Base-by-base conservation (phyloP, 1,284 basidiomycete genomes). In the Leccinum griseonigrum region DNA sequence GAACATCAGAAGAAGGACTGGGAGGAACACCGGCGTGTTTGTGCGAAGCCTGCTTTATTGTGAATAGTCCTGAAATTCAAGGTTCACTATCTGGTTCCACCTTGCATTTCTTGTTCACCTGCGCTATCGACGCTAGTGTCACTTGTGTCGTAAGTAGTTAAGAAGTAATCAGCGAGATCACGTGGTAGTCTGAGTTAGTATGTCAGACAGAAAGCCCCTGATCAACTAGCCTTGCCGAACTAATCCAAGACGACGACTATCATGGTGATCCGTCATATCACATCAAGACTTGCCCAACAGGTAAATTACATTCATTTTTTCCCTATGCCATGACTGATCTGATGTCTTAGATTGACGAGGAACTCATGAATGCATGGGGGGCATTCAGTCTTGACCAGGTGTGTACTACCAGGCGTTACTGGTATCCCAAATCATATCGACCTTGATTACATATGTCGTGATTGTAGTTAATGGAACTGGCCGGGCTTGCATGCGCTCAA, bases 401-500 rank as follows among this genome's bases (percentile, higher is more conserved):
- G 9, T 22, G 56, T 54, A 9, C 48, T 50, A 50, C 22, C 28
- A 28, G 29, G 26, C 43, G 36, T 48, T 48, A 22, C 46, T 13
- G 22, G 22, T 26, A 26, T 26, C 22, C 22, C 22, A 26, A 22
- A 22, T 48, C 13, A 51, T 50, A 26, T 9, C 40, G 18, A 36
- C 32, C 18, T 54, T 64, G 54, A 62, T 43, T 57, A 40, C 16
- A 26, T 16, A 53, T 62, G 51, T 43, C 43, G 29, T 61, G 57
- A 18, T 31, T 57, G 26, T 64, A 97, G 92, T 80, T 99, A 31
- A 99, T 99, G 96, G 97, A 99, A 73, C 85, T 99, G 3, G 97
- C 97, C n/a, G 97, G 97, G 0, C 80, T 98, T 14, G 90, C 97
- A 0, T 98, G 97, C 71, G 97, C 97, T 0, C 94, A 97, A 75